Conservation (phyloP, 257 asterid genomes). For the Solanum chmielewskii region DNA sequence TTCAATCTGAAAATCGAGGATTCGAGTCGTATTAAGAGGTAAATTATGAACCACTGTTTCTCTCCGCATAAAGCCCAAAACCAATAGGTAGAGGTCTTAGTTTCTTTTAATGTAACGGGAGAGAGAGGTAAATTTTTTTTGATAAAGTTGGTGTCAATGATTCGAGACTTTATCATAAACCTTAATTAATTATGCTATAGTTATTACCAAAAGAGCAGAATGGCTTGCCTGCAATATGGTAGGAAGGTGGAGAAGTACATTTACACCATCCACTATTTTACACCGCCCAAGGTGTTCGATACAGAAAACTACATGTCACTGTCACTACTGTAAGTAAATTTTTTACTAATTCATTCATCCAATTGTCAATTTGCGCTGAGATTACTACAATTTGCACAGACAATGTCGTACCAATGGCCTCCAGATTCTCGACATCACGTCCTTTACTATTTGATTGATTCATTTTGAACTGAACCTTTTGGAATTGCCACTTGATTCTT, state of each 20-base stretch:
- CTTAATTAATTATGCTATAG: neutral
- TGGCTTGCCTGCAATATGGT: neutral
- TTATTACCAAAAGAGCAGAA: neutral
- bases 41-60: too few species aligned
- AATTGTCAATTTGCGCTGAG: neutral
- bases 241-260: neutral
- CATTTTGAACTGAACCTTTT: neutral
- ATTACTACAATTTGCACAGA: neutral
- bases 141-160: neutral
- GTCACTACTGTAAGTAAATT: slow-evolving; percentile 21
- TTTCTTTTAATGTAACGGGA: neutral
- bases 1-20: too few species aligned
- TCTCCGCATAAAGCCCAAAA: too few species aligned
- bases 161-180: neutral
- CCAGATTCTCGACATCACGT: too few species aligned
- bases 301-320: slow-evolving; percentile 33
- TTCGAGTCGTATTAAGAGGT: too few species aligned
- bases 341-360: neutral
- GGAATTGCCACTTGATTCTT: neutral
- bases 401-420: neutral
- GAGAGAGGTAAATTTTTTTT: neutral
- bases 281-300: slow-evolving; percentile 30
- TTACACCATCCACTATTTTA: slow-evolving; percentile 24
- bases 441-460: neutral
- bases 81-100: too few species aligned